Percentiles rank a stretch among this genome's conserved stretches.
phyloP scores from a whole-genome alignment of 1,139 yeast species.

The Yamadazyma songkhlaensis region DNA sequence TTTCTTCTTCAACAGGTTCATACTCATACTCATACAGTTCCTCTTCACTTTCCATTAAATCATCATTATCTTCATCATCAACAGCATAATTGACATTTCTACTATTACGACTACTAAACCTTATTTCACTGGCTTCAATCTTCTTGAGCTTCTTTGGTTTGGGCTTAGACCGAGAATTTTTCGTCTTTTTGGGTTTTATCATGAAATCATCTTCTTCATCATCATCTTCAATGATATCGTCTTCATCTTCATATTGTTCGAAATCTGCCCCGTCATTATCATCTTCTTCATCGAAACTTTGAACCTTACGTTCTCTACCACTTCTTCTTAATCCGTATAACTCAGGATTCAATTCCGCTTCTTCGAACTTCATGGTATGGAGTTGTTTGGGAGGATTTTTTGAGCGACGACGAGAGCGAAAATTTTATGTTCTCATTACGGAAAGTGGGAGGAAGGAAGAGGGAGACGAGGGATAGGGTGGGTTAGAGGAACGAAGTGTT shows the following conservation, averaged over 20 bases:
- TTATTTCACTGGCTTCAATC: constrained; percentile 35
- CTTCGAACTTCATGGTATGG: constrained; percentile 21
- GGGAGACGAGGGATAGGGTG: not conserved
- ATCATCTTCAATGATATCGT: constrained; percentile 18
- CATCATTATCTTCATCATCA: constrained; percentile 67
- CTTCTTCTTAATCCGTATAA: constrained; percentile 90
- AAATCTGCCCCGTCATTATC: constrained; percentile 26
- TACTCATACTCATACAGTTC: constrained; percentile 41
- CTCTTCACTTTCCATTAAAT: constrained; percentile 44
- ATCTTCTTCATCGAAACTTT: constrained; percentile 41
- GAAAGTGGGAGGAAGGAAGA: not conserved
- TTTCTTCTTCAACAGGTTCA: constrained; percentile 35
- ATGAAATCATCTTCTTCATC: constrained; percentile 24
- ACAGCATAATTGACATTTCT: constrained; percentile 72
- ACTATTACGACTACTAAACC: constrained; percentile 77
- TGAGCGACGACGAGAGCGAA: constrained; percentile 8
- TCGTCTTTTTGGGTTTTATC: constrained; percentile 5
- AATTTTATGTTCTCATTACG: constrained; percentile 3
- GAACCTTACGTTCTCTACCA: constrained; percentile 59
- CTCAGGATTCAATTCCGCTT: constrained; percentile 69
- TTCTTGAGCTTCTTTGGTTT: constrained; percentile 13
- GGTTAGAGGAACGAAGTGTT: too few species aligned
- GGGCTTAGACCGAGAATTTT: constrained; percentile 2
- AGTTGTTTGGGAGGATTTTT: not conserved
- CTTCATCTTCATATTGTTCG: constrained; percentile 8